Conservation (phyloP, 2,329 filamentous ascomycete genomes). For the Chaetomium strumarium region DNA sequence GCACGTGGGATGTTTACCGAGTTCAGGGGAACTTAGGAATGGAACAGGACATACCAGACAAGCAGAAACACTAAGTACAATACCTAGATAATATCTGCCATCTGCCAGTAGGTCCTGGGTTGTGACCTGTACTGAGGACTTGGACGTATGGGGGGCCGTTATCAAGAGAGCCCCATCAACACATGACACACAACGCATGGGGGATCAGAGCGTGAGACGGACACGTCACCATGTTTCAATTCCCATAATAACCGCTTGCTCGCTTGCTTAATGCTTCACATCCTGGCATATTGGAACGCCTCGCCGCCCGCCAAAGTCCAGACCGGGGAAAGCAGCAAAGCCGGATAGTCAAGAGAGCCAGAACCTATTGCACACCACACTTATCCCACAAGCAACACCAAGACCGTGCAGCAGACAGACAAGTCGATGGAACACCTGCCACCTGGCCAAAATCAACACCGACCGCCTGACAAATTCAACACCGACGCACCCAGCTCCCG, state of each 20-base stretch:
- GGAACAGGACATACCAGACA: too few species aligned
- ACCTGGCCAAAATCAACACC: conserved; percentile 2
- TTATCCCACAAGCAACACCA: conserved; percentile 1
- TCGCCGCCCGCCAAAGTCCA: neutral
- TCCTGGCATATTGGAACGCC: conserved; percentile 20
- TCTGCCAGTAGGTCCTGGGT: too few species aligned
- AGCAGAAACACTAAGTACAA: too few species aligned
- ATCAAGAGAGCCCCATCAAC: too few species aligned
- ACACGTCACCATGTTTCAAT: conserved; percentile 16
- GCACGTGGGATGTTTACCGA: too few species aligned
- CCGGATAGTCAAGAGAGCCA: neutral
- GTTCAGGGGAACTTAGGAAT: too few species aligned
- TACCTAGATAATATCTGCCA: too few species aligned
- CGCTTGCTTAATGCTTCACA: conserved; percentile 12
- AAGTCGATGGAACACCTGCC: conserved; percentile 7
- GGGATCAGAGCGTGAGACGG: conserved; percentile 17
- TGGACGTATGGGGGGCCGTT: too few species aligned
- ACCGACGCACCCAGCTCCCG: conserved; percentile 14
- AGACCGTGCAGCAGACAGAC: neutral
- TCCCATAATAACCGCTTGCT: conserved; percentile 13
- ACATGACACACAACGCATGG: neutral
- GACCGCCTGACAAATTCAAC: conserved; percentile 7
- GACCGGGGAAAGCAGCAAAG: conserved; percentile 1
- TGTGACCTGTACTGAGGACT: too few species aligned
- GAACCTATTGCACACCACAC: neutral